Evolutionary conservation across 805 yeast species (phyloP).

Genomic region (Scheffersomyces ergatensis): DNA sequence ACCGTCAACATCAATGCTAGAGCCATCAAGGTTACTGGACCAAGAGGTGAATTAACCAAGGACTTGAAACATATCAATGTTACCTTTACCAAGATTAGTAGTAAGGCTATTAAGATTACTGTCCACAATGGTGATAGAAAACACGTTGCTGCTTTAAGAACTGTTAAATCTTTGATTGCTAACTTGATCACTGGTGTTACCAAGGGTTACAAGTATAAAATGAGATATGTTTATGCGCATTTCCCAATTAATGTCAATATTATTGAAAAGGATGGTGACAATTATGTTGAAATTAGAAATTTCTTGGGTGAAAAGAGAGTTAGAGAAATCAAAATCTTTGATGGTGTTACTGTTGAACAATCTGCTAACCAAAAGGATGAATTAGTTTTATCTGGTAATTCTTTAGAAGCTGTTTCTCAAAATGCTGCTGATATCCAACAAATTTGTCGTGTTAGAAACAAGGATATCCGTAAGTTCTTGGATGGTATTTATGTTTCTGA

Average conservation of each 20-base stretch:
- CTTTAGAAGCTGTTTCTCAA: slow-evolving; percentile 96
- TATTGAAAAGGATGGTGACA: slow-evolving; percentile 70
- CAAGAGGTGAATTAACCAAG: slow-evolving; percentile 94
- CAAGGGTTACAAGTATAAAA: slow-evolving; percentile 98
- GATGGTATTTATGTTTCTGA: slow-evolving; percentile 99
- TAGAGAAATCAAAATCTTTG: slow-evolving; percentile 80
- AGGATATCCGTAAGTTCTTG: slow-evolving; percentile 99
- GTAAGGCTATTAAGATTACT: slow-evolving; percentile 76
- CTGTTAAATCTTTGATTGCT: slow-evolving; percentile 91
- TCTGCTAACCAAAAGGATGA: slow-evolving; percentile 92
- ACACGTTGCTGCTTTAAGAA: slow-evolving; percentile 99
- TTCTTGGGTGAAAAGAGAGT: slow-evolving; percentile 99
- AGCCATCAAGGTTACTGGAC: slow-evolving; percentile 86
- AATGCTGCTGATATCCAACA: slow-evolving; percentile 98
- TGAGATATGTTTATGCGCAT: slow-evolving; percentile 99
- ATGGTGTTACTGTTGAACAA: slow-evolving; percentile 84
- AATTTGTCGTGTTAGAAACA: slow-evolving; percentile 97
- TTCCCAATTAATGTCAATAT: slow-evolving; percentile 99
- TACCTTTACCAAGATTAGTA: slow-evolving; percentile 77
- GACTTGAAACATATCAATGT: slow-evolving; percentile 93
- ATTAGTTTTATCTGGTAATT: slow-evolving; percentile 89
- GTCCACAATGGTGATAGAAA: slow-evolving; percentile 99
- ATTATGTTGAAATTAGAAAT: slow-evolving; percentile 94
- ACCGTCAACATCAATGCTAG: slow-evolving; percentile 90
- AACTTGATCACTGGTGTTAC: slow-evolving; percentile 99